Conservation (phyloP, 768 basidiomycete genomes). For the Boletus reticuloceps region DNA sequence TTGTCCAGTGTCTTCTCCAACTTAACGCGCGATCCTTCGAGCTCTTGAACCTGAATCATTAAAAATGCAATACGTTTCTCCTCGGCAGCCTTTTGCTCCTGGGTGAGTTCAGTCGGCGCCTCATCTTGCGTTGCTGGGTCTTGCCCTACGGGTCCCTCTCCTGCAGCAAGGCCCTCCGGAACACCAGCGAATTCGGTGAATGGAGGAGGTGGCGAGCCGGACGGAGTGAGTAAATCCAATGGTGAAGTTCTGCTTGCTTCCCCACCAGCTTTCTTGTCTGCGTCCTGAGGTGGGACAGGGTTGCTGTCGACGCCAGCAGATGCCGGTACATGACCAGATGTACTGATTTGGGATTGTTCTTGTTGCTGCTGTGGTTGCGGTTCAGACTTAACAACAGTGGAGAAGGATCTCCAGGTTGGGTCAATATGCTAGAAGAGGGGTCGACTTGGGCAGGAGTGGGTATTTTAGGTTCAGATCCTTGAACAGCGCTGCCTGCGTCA, state of each 20-base stretch:
- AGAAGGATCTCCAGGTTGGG: constrained; percentile 5
- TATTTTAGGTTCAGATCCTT: constrained; percentile 6
- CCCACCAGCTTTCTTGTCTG: not conserved
- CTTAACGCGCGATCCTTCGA: constrained; percentile 4
- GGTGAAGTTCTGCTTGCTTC: not conserved
- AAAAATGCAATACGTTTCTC: constrained; percentile 22
- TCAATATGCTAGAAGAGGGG: constrained; percentile 12
- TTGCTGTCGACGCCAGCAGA: constrained; percentile 12
- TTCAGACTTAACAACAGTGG: constrained; percentile 1
- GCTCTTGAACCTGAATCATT: constrained; percentile 10
- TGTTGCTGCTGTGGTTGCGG: not conserved
- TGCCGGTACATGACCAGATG: not conserved
- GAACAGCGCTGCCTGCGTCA: constrained; percentile 1
- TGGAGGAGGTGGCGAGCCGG: constrained; percentile 22
- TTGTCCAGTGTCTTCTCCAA: constrained; percentile 3
- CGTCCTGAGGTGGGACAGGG: not conserved
- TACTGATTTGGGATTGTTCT: not conserved
- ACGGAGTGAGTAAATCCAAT: too few species aligned
- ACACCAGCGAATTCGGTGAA: constrained; percentile 22
- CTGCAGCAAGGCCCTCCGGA: not conserved
- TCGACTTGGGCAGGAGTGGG: constrained; percentile 27
- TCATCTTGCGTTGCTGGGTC: constrained; percentile 21
- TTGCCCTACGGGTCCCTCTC: not conserved
- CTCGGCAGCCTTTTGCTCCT: constrained; percentile 20
- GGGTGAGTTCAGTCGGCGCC: constrained; percentile 15